Base-by-base conservation (phyloP, 345 rosid genomes). In the Lepidium didymum region DNA sequence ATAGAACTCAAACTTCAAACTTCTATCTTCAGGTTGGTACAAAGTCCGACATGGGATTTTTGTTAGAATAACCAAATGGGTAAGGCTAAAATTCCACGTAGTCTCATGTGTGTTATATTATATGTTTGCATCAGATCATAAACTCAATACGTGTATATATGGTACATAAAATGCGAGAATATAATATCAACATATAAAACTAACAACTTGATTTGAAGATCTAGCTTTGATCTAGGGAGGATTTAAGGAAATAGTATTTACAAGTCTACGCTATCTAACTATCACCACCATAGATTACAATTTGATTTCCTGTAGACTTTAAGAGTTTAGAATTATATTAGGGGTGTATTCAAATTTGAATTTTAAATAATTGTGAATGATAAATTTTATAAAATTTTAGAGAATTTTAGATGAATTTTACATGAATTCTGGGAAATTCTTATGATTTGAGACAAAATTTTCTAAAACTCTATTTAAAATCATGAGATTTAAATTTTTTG, bases 11-110 rank as follows among this genome's bases (percentile, higher is more conserved):
- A 53, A 52, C 68, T 27, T 33, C 33, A 29, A 64, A 64, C 64
- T 56, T 64, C 36, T 64, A 35, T 19, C 16, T 25, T n/a, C 36
- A 63, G 69, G 41, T 54, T 36, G 36, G 47, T 44, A 35, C 50
- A 13, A 55, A 3, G 75, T 38, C 58, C 64, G 64, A 72, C 65
- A 56, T 37, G 33, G 64, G 27, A 29, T 54, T 44, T 61, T 55
- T 62, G 23, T 15, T 53, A 44, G 15, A 45, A 12, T 23, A 62
- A 43, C 47, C 68, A 42, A 10, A 62, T 52, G 45, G 35, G 6
- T 43, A 41, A 52, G 54, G 46, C 29, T 62, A 11, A 50, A 21
- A 8, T 21, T 38, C 31, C 14, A 62, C 68, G 47, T 70, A 52
- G 19, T 23, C 64, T 44, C 46, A 43, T 31, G 55, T 40, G 21